A percentile compares a stretch with the other conserved stretches of the same genome.
Evolutionary conservation across 805 yeast species (phyloP).

Genomic region (Danielozyma ontarioensis): DNA sequence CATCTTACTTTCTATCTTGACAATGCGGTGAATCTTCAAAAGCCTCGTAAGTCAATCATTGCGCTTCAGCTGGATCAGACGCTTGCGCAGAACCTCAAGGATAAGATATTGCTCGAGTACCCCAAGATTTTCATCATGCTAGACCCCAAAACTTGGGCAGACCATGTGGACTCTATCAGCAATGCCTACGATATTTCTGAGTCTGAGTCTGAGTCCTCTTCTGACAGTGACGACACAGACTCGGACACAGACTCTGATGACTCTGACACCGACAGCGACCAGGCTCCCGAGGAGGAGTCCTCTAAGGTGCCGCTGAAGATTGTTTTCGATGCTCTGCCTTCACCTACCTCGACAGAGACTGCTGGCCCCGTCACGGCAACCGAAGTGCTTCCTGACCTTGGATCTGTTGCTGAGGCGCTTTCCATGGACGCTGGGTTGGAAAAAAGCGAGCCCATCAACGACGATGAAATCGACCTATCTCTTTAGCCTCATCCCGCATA

Average conservation of each 20-base stretch:
- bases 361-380: background rate
- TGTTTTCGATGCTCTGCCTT: background rate
- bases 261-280: conserved; percentile 11
- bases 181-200: conserved; percentile 7
- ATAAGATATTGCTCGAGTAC: conserved; percentile 65
- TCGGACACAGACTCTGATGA: conserved; percentile 9
- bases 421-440: background rate
- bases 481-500: conserved; percentile 2
- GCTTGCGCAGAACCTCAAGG: conserved; percentile 47
- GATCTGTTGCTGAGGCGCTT: background rate
- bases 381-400: background rate
- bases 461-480: background rate
- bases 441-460: background rate
- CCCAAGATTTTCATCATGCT: conserved; percentile 59
- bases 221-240: conserved; percentile 3
- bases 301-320: conserved; percentile 1
- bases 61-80: conserved; percentile 26
- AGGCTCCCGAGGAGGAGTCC: conserved; percentile 5
- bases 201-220: conserved; percentile 6
- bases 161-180: conserved; percentile 18
- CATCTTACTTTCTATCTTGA: conserved; percentile 27
- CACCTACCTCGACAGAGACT: background rate
- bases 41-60: conserved; percentile 25
- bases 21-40: conserved; percentile 19
- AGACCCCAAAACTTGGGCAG: conserved; percentile 14